Evolutionary conservation across 23 red algal species (phyloP).

Genomic region (Pyropia haitanensis): DNA sequence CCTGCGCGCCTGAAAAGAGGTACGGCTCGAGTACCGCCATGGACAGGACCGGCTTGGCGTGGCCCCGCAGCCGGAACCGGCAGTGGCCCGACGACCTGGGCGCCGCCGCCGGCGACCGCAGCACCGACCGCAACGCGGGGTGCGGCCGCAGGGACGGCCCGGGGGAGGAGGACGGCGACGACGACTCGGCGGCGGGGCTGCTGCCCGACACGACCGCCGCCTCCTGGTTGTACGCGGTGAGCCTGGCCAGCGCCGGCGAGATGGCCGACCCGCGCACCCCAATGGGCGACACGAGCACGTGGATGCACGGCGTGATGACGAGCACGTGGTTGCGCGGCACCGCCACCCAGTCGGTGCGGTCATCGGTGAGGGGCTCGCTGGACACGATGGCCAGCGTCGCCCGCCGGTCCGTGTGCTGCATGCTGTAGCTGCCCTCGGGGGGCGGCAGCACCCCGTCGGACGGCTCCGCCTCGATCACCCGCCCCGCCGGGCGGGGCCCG

Average conservation of each 20-base stretch:
- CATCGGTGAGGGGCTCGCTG: slow-evolving; percentile 68
- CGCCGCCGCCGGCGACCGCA: no score
- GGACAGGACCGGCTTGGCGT: slow-evolving; percentile 31
- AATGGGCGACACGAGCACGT: slow-evolving; percentile 39
- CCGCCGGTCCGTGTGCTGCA: slow-evolving; percentile 54
- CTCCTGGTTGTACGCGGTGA: neutral
- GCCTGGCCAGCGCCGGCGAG: slow-evolving; percentile 32
- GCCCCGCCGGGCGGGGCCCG: neutral
- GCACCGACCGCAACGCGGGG: no score
- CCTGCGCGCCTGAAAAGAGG: slow-evolving; percentile 39
- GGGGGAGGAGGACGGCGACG: no score
- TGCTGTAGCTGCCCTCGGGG: slow-evolving; percentile 30
- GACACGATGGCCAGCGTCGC: slow-evolving; percentile 64
- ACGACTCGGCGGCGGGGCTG: no score
- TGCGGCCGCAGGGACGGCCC: no score
- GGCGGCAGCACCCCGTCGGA: neutral
- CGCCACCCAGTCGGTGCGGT: slow-evolving; percentile 59
- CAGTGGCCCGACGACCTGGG: no score
- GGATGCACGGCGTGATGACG: slow-evolving; percentile 53
- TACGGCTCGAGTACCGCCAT: slow-evolving; percentile 26
- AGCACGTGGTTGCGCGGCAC: slow-evolving; percentile 53
- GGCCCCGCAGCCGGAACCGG: neutral
- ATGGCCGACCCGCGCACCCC: slow-evolving; percentile 2
- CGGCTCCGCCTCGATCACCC: no score
- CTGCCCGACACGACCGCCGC: no score